Evolutionary conservation across 2,329 filamentous ascomycete genomes (phyloP).

Genomic region (Fusarium incarnatum): DNA sequence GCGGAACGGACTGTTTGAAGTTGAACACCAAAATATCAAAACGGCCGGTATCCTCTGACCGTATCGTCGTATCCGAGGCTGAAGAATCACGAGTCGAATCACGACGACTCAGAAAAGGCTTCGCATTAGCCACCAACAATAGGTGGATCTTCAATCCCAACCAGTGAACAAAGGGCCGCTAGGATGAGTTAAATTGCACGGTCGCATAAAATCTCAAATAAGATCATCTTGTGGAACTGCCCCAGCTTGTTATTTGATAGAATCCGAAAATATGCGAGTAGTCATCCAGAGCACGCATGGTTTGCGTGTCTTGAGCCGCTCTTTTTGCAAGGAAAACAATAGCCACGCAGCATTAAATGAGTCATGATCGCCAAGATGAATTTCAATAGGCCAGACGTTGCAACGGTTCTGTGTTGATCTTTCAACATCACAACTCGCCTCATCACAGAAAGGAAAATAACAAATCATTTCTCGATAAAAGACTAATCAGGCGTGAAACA

Average conservation of each 20-base stretch:
- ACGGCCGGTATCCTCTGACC: conserved; percentile 14
- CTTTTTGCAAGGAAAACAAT: not conserved
- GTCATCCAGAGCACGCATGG: conserved; percentile 4
- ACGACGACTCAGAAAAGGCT: conserved; percentile 27
- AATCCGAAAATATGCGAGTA: conserved; percentile 25
- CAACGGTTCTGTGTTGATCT: not conserved
- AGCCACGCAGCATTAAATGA: conserved; percentile 4
- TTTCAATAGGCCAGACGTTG: conserved; percentile 6
- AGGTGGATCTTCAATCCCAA: conserved; percentile 4
- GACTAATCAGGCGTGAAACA: conserved; percentile 12
- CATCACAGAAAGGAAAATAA: conserved; percentile 1
- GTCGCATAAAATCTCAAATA: conserved; percentile 35
- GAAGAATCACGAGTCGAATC: conserved; percentile 42
- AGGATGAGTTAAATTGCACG: conserved; percentile 30
- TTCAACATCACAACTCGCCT: conserved; percentile 8
- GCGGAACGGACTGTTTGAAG: conserved; percentile 16
- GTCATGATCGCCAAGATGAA: conserved; percentile 12
- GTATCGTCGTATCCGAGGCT: conserved; percentile 10
- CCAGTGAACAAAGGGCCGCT: conserved; percentile 11
- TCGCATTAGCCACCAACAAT: conserved; percentile 19
- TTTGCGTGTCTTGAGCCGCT: not conserved
- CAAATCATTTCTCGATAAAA: conserved; percentile 8
- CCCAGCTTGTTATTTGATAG: conserved; percentile 37
- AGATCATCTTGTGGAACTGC: conserved; percentile 41
- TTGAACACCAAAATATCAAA: conserved; percentile 9